Percentiles rank a stretch among this genome's conserved stretches.
Evolutionary conservation across 139 green algal genomes (phyloP).

Genomic region (Coelastrella sp.): DNA sequence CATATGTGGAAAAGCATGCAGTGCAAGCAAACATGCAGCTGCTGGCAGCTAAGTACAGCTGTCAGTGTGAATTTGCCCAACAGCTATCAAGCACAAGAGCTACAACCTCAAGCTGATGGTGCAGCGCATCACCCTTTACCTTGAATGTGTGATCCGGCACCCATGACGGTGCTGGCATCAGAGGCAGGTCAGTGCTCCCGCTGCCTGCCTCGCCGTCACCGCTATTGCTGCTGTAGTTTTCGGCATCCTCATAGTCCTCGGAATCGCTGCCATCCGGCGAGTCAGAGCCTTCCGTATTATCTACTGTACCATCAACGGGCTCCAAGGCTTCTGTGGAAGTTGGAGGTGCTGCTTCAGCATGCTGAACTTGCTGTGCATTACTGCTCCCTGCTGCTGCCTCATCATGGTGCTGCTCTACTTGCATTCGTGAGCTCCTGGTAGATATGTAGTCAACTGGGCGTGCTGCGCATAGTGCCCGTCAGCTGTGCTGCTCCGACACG

Average conservation of each 20-base stretch:
- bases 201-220: not conserved
- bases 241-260: not conserved
- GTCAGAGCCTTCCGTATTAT: not conserved
- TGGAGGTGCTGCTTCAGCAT: too few species aligned
- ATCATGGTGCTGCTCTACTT: not conserved
- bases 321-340: too few species aligned
- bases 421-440: not conserved
- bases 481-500: not conserved
- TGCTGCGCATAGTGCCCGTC: not conserved
- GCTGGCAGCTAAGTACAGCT: too few species aligned
- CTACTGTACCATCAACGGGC: not conserved
- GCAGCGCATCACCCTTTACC: not conserved
- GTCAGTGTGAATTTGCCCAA: too few species aligned
- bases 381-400: conserved; percentile 37
- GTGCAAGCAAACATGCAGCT: too few species aligned
- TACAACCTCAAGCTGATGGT: too few species aligned
- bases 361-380: not conserved
- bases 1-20: too few species aligned
- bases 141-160: conserved; percentile 40
- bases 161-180: conserved; percentile 28
- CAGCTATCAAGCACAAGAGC: too few species aligned
- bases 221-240: not conserved
- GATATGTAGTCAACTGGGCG: not conserved
- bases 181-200: conserved; percentile 7
- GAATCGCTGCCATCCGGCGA: not conserved